phyloP scores from a whole-genome alignment of 2,329 filamentous ascomycete genomes.

The Penicillium sp. region DNA sequence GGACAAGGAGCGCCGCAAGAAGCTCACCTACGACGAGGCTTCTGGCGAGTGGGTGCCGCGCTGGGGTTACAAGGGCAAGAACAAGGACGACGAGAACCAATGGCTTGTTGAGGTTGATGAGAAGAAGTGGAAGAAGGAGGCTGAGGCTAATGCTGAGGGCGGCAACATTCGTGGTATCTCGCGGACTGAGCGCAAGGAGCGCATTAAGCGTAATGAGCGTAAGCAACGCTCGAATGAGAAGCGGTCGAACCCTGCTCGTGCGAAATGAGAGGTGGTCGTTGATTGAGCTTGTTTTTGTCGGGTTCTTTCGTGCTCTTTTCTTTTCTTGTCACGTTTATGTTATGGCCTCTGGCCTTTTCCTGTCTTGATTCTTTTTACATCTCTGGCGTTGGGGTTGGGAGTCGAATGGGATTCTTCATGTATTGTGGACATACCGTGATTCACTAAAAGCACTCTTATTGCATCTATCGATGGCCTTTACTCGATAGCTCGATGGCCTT shows the following conservation, averaged over 20 bases:
- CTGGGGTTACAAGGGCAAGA: constrained; percentile 92
- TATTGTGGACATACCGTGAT: constrained; percentile 16
- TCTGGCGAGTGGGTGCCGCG: constrained; percentile 86
- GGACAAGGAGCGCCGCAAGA: constrained; percentile 60
- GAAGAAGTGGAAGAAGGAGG: constrained; percentile 68
- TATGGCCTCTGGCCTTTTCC: constrained; percentile 11
- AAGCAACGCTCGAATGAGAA: constrained; percentile 66
- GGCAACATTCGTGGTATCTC: constrained; percentile 64
- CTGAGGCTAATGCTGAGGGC: constrained; percentile 54
- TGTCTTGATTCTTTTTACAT: constrained; percentile 14
- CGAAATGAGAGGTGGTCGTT: constrained; percentile 28
- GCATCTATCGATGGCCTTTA: constrained; percentile 3
- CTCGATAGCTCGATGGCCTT: background rate
- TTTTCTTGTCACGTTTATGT: background rate
- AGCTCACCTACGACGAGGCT: constrained; percentile 80
- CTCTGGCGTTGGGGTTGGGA: constrained; percentile 28
- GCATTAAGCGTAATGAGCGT: constrained; percentile 62
- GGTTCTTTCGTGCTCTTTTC: background rate
- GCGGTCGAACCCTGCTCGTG: constrained; percentile 36
- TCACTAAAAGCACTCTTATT: constrained; percentile 27
- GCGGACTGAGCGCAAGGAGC: constrained; percentile 66
- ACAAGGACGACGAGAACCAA: constrained; percentile 77
- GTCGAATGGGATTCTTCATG: constrained; percentile 17
- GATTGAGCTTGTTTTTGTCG: constrained; percentile 7
- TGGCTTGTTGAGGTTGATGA: constrained; percentile 92